Evolutionary conservation across 139 green algal species (phyloP), one percentile per base, ranked within the genome.

Genomic region (Chlamydomonas sp.): DNA sequence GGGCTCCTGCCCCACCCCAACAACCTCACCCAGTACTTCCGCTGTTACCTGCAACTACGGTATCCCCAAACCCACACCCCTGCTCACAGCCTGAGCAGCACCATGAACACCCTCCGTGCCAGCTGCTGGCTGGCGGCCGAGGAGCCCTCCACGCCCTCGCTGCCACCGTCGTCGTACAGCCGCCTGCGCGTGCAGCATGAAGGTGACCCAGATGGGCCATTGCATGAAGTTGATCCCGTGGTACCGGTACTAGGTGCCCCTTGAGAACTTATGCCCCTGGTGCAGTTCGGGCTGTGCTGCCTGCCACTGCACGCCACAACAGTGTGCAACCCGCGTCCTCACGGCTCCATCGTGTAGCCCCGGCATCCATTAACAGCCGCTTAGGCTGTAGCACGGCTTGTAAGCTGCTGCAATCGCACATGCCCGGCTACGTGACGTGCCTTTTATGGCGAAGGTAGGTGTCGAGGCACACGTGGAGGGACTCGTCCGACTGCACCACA

Each of bases 11-110:
- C 57, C 58, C 4, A 18, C 62, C 59, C 81, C 10, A 69, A 18
- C 57, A 68, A 60, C 58, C 64, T 12, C 64, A 9, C 64, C 64
- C 9, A 16, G 64, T 9, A 9, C 64, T 12, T 69, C 64, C 63
- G 7, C 10, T 10, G 7, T 10, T 10, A 15, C 10, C 63, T 68
- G 8, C 63, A 15, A 15, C 63, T 68, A 8, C 63, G 7, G 7
- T 10, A 15, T 68, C 63, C 7, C 10, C 63, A 68, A 15, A 8
- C 7, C 10, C 63, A 68, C 18, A 4, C 4, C 18, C 4, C 59
- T 10, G 74, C 94, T 93, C 83, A 97, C 94, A 96, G 93, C 67
- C 95, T 90, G 58, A 93, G 74, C 15, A 94, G 88, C 2, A 94
- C 84, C 84, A 94, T 92, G 90, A 97, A 97, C 1, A 96, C 90